Conservation (phyloP, 208 protist genomes). For the Acanthamoeba healyi region DNA sequence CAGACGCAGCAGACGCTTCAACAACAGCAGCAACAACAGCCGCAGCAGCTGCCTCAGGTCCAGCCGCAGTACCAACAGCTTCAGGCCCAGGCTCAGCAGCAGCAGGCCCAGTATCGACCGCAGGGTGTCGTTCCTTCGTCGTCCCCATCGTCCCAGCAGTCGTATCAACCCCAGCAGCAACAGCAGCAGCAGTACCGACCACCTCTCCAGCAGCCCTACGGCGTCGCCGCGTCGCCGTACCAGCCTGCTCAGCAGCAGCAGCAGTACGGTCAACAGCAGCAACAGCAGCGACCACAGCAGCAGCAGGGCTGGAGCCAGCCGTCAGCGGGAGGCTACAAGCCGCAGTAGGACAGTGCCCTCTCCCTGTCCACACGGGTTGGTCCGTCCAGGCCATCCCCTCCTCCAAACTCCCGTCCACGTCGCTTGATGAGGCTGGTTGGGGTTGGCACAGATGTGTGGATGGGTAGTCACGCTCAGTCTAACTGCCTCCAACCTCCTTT, state of each 20-base stretch:
- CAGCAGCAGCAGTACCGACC: background rate
- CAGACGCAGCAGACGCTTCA: background rate
- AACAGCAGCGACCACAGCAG: background rate
- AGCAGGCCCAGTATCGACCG: background rate
- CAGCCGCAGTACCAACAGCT: slow-evolving; percentile 1
- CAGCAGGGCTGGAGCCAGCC: slow-evolving; percentile 18
- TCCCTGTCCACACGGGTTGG: no score
- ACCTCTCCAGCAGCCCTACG: background rate
- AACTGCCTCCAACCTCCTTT: no score
- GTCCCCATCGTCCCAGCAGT: background rate
- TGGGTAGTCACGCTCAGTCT: no score
- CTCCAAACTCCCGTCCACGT: no score
- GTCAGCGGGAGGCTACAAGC: slow-evolving; percentile 29
- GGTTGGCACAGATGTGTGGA: no score
- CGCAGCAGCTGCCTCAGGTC: background rate
- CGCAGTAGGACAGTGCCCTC: background rate
- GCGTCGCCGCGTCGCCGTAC: background rate
- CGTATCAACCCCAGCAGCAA: slow-evolving; percentile 53
- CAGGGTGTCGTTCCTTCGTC: background rate
- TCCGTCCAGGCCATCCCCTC: no score
- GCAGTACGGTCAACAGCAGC: background rate
- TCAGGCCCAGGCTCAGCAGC: background rate
- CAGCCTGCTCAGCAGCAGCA: slow-evolving; percentile 2
- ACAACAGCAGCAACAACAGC: background rate
- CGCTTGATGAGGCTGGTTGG: no score